Evolutionary conservation across 2,329 filamentous ascomycete species (phyloP), one percentile per base, ranked within the genome.

Genomic region (Ophiosphaerella korrae): DNA sequence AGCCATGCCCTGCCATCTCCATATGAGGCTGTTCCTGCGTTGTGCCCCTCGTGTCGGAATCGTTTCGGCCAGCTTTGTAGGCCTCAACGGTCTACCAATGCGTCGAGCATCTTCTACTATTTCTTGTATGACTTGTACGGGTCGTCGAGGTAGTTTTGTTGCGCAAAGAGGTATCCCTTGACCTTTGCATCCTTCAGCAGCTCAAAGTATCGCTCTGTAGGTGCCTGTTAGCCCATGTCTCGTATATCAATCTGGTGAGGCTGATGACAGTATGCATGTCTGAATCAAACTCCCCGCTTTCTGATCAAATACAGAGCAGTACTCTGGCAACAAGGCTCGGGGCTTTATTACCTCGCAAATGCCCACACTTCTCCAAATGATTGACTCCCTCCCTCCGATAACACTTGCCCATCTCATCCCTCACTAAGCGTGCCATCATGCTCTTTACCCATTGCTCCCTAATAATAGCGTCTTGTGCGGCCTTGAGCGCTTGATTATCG

Each of bases 361-460:
- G 80, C 60, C 89, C 89, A 75, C 90, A 94, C 78, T 93, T 94
- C 82, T 93, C 90, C 74, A 94, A 77, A 74, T 94, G 90, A 75
- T 94, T 94, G 61, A 92, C 88, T 49, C 90, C 90, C 77, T 94
- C 88, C 63, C 85, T 82, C 75, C 86, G 85, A 77, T 94, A 94
- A 80, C 90, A 94, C 79, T 91, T 93, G 75, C 87, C 83, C 78
- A 94, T 80, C 80, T 94, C 90, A 74, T 93, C 88, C 58, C 88
- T 81, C 48, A 94, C 88, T 57, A 94, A 78, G 55, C 90, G 82
- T 50, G 88, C 88, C 90, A 92, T 94, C 90, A 94, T 94, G 73
- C 88, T 87, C 73, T 85, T 86, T 53, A 94, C 89, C 90, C 90
- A 94, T 79, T 94, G 90, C 78, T 94, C 90, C 57, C 89, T 83